Evolutionary conservation across 2,329 filamentous ascomycete genomes (phyloP).

Genomic region (Taxawa tesnikishii): DNA sequence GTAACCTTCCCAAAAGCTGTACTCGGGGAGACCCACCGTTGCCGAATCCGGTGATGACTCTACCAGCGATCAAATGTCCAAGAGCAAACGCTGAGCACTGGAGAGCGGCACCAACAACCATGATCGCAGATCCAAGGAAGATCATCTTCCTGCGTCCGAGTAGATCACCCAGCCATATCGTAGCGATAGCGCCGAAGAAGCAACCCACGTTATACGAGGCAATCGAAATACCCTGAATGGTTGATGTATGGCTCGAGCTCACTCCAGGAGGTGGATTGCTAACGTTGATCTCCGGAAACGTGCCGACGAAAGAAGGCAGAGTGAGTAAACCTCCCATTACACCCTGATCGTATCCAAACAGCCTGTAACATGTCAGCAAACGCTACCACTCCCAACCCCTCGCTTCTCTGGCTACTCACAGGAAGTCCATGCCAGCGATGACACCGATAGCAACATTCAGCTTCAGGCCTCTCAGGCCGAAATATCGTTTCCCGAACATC

Average conservation of each 20-base stretch:
- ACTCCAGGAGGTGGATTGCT: conserved; percentile 7
- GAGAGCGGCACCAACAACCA: conserved; percentile 37
- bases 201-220: conserved; percentile 38
- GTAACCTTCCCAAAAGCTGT: no score
- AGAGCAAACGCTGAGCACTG: conserved; percentile 32
- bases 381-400: not conserved
- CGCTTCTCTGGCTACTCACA: conserved; percentile 1
- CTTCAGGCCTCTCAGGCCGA: conserved; percentile 27
- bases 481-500: conserved; percentile 15
- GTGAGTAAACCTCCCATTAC: conserved; percentile 33
- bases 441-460: conserved; percentile 31
- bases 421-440: conserved; percentile 29
- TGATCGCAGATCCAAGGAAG: conserved; percentile 35
- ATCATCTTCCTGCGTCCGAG: conserved; percentile 38
- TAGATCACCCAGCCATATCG: conserved; percentile 37
- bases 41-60: conserved; percentile 39
- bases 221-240: conserved; percentile 22
- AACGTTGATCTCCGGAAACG: conserved; percentile 28
- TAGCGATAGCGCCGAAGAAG: conserved; percentile 33
- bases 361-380: conserved; percentile 7
- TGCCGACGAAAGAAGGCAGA: conserved; percentile 25
- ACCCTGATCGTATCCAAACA: conserved; percentile 26
- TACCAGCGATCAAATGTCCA: conserved; percentile 37
- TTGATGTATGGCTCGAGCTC: conserved; percentile 9
- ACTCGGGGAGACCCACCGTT: conserved; percentile 17